These are phyloP conservation scores for Afroboletus lepidellus DNA, from an alignment of 1,284 basidiomycete species.

Conservation along the genomic window DNA sequence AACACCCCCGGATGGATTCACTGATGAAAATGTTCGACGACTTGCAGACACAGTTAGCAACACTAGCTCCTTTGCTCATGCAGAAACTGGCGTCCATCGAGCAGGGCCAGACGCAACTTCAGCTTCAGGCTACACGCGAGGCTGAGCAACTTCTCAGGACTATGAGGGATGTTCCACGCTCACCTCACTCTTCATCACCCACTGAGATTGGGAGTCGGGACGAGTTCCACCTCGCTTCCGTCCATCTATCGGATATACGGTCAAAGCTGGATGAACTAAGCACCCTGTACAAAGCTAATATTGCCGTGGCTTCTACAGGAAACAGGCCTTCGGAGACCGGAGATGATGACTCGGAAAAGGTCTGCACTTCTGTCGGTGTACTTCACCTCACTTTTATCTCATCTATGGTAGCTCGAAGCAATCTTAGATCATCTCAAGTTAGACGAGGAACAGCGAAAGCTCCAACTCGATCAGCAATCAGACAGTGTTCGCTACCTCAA, in stretches of 20 bases:
- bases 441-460: constrained; percentile 45
- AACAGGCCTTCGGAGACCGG: constrained; percentile 3
- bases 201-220: not conserved
- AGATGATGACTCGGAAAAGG: constrained; percentile 25
- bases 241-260: constrained; percentile 25
- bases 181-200: constrained; percentile 1
- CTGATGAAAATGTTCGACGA: constrained; percentile 26
- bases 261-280: constrained; percentile 32
- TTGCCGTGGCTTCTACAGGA: not conserved
- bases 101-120: constrained; percentile 20
- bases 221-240: not conserved
- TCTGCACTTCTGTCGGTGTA: constrained; percentile 1
- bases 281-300: constrained; percentile 18
- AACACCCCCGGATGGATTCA: constrained; percentile 16
- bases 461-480: constrained; percentile 58
- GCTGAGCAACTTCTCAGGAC: not conserved
- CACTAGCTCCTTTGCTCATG: constrained; percentile 23
- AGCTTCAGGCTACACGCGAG: constrained; percentile 10
- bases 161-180: constrained; percentile 6
- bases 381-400: not conserved
- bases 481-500: constrained; percentile 74
- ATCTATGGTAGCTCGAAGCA: constrained; percentile 38
- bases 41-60: constrained; percentile 22
- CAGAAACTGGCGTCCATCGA: constrained; percentile 30
- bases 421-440: constrained; percentile 46